Percentiles rank a stretch among this genome's conserved stretches.
These are phyloP conservation scores for Diaporthe helianthi DNA, from an alignment of 2,329 filamentous ascomycete genomes.

Conservation along the genomic window DNA sequence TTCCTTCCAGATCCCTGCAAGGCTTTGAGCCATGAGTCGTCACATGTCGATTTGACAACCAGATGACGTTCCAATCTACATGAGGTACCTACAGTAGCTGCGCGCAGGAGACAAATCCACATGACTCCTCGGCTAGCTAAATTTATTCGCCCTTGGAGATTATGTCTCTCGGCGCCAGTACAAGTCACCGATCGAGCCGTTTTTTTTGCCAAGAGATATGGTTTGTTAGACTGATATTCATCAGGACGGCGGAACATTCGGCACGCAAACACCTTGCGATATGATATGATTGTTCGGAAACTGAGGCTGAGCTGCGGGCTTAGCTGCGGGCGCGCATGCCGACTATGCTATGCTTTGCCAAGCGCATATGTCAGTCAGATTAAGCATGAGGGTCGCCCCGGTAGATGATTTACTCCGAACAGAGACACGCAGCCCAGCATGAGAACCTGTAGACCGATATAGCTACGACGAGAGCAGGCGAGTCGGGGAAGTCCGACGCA, in stretches of 20 bases:
- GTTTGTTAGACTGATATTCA: constrained; percentile 1
- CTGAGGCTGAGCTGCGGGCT: constrained; percentile 8
- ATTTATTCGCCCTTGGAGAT: not conserved
- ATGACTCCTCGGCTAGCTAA: constrained; percentile 1
- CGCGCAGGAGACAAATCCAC: not conserved
- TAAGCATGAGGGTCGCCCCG: constrained; percentile 5
- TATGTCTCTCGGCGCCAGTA: not conserved
- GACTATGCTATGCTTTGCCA: not conserved
- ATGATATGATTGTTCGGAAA: not conserved
- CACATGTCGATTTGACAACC: not conserved
- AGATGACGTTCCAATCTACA: not conserved
- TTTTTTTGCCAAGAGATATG: not conserved
- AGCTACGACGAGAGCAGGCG: constrained; percentile 1
- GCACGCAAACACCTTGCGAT: not conserved
- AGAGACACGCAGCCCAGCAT: not conserved
- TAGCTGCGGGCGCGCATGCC: not conserved
- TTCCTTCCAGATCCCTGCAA: not conserved
- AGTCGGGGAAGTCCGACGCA: not conserved
- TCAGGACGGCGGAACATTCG: not conserved
- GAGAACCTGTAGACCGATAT: not conserved
- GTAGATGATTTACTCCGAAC: not conserved
- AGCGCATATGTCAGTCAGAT: not conserved
- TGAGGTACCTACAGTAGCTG: not conserved
- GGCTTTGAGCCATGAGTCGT: not conserved
- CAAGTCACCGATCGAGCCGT: not conserved